Conservation (phyloP, 805 yeast species). For the Yamadazyma tumulicola region DNA sequence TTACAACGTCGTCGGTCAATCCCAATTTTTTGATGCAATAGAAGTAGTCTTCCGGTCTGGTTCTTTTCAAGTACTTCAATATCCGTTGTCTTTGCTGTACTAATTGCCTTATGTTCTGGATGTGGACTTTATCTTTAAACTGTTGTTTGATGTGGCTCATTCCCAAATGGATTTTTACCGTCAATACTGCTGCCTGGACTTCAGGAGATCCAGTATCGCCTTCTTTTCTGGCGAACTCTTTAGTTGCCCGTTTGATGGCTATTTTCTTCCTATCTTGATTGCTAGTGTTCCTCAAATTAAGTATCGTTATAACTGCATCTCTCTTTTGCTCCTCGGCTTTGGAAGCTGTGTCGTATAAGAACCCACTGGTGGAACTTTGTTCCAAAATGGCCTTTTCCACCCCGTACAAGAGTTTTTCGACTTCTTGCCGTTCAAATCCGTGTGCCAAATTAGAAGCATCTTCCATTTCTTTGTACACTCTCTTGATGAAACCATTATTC, state of each 20-base stretch:
- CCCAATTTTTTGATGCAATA: constrained; percentile 88
- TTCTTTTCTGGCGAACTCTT: constrained; percentile 76
- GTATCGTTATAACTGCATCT: constrained; percentile 65
- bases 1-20: constrained; percentile 72
- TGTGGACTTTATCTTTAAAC: constrained; percentile 69
- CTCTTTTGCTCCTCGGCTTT: constrained; percentile 52
- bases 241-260: constrained; percentile 61
- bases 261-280: constrained; percentile 53
- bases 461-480: constrained; percentile 62
- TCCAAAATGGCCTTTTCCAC: constrained; percentile 62
- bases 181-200: constrained; percentile 90
- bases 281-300: constrained; percentile 69
- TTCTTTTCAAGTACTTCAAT: constrained; percentile 76
- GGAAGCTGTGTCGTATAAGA: constrained; percentile 24
- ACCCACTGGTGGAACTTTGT: constrained; percentile 28
- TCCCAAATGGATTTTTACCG: constrained; percentile 73
- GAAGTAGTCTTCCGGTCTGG: constrained; percentile 76
- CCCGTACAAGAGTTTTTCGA: constrained; percentile 73
- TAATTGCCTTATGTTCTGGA: constrained; percentile 70
- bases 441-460: constrained; percentile 58
- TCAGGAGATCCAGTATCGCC: constrained; percentile 96
- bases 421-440: constrained; percentile 58
- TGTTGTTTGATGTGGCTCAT: constrained; percentile 66
- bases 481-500: constrained; percentile 60
- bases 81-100: constrained; percentile 88